A percentile compares a stretch with the other conserved stretches of the same genome.
Conservation (phyloP, 805 yeast species). For the Wickerhamiella spandovensis region DNA sequence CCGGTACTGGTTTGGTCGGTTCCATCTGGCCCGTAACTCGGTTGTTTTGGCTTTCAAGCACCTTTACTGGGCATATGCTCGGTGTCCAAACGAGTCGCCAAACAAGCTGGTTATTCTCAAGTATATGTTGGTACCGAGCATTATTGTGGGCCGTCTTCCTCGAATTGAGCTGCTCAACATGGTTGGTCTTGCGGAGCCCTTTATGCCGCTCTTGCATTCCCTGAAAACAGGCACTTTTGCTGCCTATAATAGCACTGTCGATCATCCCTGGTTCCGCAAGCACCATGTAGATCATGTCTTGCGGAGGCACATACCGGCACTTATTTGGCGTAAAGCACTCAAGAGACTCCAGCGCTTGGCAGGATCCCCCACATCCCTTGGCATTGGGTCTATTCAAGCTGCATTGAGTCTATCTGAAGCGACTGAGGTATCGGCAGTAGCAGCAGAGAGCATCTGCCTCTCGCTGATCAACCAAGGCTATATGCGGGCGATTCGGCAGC, state of each 20-base stretch:
- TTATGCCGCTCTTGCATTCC: slow-evolving; percentile 27
- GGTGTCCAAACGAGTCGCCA: slow-evolving; percentile 23
- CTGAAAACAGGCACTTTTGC: slow-evolving; percentile 32
- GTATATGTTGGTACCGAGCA: slow-evolving; percentile 38
- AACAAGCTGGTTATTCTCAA: slow-evolving; percentile 34
- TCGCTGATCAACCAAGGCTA: slow-evolving; percentile 18
- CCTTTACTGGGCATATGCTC: slow-evolving; percentile 39
- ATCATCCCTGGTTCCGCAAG: slow-evolving; percentile 18
- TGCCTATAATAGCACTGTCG: slow-evolving; percentile 25
- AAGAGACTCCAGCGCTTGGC: slow-evolving; percentile 8
- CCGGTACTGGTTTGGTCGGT: slow-evolving; percentile 27
- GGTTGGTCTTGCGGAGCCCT: slow-evolving; percentile 25
- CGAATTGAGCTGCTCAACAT: slow-evolving; percentile 20
- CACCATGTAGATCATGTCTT: slow-evolving; percentile 19
- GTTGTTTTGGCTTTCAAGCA: slow-evolving; percentile 24
- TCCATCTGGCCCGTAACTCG: slow-evolving; percentile 9
- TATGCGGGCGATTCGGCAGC: not conserved
- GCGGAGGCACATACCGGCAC: slow-evolving; percentile 17
- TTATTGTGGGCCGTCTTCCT: slow-evolving; percentile 44
- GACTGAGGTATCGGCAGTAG: not conserved
- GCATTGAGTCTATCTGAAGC: not conserved
- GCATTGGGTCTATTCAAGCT: slow-evolving; percentile 6
- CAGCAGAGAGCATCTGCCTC: slow-evolving; percentile 16
- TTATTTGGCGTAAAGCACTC: slow-evolving; percentile 22
- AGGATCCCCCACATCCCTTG: slow-evolving; percentile 7